Evolutionary conservation across 23 red algal species (phyloP).

Genomic region (Gracilariopsis chorda): DNA sequence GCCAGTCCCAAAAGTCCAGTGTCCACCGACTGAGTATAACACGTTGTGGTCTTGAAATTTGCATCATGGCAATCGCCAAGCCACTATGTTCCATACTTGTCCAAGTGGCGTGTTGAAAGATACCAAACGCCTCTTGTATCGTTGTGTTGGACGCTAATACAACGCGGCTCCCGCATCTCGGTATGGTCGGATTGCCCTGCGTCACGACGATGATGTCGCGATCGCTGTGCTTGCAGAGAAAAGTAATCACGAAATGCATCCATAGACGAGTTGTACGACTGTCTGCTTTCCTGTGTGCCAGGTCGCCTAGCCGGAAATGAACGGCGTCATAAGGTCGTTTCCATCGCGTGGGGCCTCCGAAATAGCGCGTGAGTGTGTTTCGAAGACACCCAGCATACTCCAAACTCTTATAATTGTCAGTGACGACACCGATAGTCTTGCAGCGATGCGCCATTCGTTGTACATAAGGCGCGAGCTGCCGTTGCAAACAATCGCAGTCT

Average conservation of each 20-base stretch:
- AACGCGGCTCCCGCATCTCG: background rate
- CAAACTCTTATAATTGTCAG: background rate
- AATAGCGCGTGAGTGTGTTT: background rate
- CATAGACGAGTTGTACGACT: background rate
- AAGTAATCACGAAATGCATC: background rate
- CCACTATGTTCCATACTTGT: background rate
- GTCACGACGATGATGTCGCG: constrained; percentile 17
- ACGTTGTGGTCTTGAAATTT: background rate
- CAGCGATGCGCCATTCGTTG: background rate
- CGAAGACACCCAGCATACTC: constrained; percentile 6
- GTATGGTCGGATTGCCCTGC: background rate
- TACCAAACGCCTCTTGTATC: background rate
- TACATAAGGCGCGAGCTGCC: background rate
- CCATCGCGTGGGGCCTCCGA: background rate
- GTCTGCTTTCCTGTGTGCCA: background rate
- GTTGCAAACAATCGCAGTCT: background rate
- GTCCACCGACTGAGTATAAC: background rate
- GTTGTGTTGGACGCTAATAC: background rate
- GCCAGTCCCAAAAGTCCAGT: background rate
- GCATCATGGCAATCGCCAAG: background rate
- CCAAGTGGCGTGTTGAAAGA: constrained; percentile 3
- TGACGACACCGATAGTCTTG: background rate
- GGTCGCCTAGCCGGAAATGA: constrained; percentile 5
- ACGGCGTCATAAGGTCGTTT: background rate
- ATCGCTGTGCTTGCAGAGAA: background rate